Evolutionary conservation across 139 green algal species (phyloP).

Genomic region (Volvox reticuliferus): DNA sequence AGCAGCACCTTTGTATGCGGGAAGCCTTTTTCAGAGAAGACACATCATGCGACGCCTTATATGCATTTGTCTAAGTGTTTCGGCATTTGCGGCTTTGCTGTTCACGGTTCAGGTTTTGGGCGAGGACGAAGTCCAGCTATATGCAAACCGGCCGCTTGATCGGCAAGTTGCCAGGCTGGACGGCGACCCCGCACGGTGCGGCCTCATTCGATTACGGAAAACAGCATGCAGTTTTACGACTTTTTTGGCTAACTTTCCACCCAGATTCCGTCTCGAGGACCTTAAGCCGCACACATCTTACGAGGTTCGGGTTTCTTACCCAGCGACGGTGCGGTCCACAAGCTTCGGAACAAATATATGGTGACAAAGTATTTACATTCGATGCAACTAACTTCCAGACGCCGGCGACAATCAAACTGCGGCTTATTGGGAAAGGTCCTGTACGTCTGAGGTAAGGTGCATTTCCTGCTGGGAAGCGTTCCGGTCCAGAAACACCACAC

Average conservation of each 20-base stretch:
- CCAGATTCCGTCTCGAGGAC: conserved; percentile 34
- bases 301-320: conserved; percentile 65
- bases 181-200: background rate
- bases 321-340: conserved; percentile 52
- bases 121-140: background rate
- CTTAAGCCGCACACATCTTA: conserved; percentile 55
- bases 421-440: background rate
- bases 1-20: too few species aligned
- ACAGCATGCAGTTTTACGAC: background rate
- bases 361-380: too few species aligned
- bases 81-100: background rate
- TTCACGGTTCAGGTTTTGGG: background rate
- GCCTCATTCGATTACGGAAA: background rate
- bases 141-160: background rate
- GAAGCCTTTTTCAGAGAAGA: too few species aligned
- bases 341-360: too few species aligned
- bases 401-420: background rate
- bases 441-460: background rate
- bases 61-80: background rate
- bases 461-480: background rate
- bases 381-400: conserved; percentile 5
- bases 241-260: background rate
- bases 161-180: background rate
- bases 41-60: too few species aligned
- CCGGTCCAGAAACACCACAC: background rate